Conservation (phyloP, 2,329 filamentous ascomycete genomes). For the Ilyonectria sp. region DNA sequence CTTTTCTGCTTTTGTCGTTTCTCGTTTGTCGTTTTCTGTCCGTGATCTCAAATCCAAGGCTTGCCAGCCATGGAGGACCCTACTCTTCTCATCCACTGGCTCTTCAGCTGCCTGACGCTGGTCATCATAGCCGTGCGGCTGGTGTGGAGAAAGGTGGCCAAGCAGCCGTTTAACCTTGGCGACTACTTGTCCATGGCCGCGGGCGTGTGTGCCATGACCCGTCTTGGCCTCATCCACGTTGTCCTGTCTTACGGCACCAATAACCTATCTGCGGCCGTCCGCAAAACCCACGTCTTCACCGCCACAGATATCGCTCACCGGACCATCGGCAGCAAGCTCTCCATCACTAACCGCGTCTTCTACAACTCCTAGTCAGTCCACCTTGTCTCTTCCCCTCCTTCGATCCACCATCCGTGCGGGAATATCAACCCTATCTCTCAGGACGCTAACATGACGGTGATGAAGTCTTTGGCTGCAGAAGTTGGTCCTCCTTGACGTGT, state of each 20-base stretch:
- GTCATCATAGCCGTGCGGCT: slow-evolving; percentile 17
- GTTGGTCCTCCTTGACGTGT: slow-evolving; percentile 37
- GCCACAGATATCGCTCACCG: slow-evolving; percentile 26
- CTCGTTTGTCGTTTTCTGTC: background rate
- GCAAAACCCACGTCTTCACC: slow-evolving; percentile 30
- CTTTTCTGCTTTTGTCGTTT: background rate
- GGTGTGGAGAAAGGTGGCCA: slow-evolving; percentile 25
- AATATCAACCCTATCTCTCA: background rate
- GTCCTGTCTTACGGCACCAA: slow-evolving; percentile 35
- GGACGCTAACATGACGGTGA: slow-evolving; percentile 3
- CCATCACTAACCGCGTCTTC: slow-evolving; percentile 32
- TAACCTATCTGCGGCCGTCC: slow-evolving; percentile 27
- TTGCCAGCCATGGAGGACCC: slow-evolving; percentile 31
- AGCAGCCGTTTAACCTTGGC: slow-evolving; percentile 26
- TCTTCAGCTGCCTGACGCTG: slow-evolving; percentile 26
- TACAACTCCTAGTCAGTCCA: slow-evolving; percentile 36
- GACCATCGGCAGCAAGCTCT: slow-evolving; percentile 31
- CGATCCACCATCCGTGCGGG: background rate
- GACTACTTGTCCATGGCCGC: slow-evolving; percentile 35
- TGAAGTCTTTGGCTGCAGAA: slow-evolving; percentile 42
- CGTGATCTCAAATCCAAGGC: no score
- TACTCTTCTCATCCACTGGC: slow-evolving; percentile 36
- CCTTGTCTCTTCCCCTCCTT: no score
- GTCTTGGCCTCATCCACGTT: slow-evolving; percentile 34
- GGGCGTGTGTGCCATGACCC: slow-evolving; percentile 28